Conservation (phyloP, 139 green algal species). For the Auxenochlorella protothecoides region DNA sequence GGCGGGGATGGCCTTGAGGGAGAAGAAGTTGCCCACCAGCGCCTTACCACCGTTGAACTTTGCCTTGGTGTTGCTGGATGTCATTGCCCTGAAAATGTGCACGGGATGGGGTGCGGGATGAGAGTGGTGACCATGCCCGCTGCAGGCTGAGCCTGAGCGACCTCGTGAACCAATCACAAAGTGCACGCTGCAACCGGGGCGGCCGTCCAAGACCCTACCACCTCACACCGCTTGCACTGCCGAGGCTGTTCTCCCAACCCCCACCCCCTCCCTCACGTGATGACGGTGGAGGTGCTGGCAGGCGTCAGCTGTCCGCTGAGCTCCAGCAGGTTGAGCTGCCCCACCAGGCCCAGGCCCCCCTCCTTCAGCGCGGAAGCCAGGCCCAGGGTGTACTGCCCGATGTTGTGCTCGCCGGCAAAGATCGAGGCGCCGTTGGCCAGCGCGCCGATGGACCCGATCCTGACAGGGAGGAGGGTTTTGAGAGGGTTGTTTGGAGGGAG, state of each 20-base stretch:
- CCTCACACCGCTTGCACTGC: too few species aligned
- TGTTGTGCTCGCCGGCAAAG: conserved; percentile 1
- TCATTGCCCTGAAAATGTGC: neutral
- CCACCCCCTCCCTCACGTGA: neutral
- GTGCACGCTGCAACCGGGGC: too few species aligned
- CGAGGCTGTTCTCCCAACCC: too few species aligned
- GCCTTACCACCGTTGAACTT: conserved; percentile 7
- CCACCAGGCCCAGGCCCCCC: neutral
- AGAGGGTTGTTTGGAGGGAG: too few species aligned
- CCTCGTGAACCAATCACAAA: too few species aligned
- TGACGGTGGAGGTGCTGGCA: neutral
- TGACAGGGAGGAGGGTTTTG: neutral
- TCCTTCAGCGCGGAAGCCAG: neutral
- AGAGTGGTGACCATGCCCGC: too few species aligned
- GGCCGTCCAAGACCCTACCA: too few species aligned
- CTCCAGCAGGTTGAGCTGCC: conserved; percentile 5
- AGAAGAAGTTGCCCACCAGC: conserved; percentile 11
- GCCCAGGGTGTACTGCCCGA: conserved; percentile 6
- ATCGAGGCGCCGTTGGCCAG: conserved; percentile 1
- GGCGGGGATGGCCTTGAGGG: neutral
- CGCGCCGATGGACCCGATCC: conserved; percentile 1
- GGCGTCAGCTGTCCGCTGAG: neutral
- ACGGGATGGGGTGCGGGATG: too few species aligned
- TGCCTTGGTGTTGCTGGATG: neutral
- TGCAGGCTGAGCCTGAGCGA: too few species aligned